These are phyloP conservation scores for Chlorencoelia australis DNA, from an alignment of 2,329 filamentous ascomycete genomes.

Conservation along the genomic window DNA sequence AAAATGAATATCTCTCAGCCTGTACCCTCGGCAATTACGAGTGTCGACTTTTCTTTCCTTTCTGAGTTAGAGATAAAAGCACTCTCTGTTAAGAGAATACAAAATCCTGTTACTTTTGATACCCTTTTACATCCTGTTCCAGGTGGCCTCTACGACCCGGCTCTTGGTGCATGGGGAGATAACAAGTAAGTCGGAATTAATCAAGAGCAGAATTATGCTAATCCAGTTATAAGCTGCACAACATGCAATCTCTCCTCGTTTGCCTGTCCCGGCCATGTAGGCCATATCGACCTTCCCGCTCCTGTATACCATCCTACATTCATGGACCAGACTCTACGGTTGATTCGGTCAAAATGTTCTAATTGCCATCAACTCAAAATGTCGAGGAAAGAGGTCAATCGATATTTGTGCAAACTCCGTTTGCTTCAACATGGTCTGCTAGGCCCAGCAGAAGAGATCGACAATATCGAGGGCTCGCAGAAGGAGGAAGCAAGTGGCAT, in stretches of 20 bases:
- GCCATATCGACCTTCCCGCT: slow-evolving; percentile 89
- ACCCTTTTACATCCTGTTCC: slow-evolving; percentile 80
- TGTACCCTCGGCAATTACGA: slow-evolving; percentile 70
- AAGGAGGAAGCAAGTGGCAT: slow-evolving; percentile 15
- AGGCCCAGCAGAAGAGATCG: slow-evolving; percentile 48
- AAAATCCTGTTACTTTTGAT: slow-evolving; percentile 91
- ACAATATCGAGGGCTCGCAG: slow-evolving; percentile 25
- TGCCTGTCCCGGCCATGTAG: slow-evolving; percentile 83
- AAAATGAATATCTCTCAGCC: slow-evolving; percentile 70
- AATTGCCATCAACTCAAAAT: slow-evolving; percentile 86
- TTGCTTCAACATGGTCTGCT: slow-evolving; percentile 78
- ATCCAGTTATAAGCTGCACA: slow-evolving; percentile 60
- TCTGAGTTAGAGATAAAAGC: slow-evolving; percentile 72
- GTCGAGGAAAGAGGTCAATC: slow-evolving; percentile 64
- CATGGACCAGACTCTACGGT: slow-evolving; percentile 78
- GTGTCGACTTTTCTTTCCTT: slow-evolving; percentile 84
- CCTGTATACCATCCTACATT: slow-evolving; percentile 96
- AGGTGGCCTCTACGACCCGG: slow-evolving; percentile 85
- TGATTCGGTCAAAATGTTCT: slow-evolving; percentile 78
- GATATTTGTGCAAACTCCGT: slow-evolving; percentile 73
- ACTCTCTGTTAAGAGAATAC: slow-evolving; percentile 88
- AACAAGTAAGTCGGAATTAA: slow-evolving; percentile 50
- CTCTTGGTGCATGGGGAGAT: slow-evolving; percentile 82
- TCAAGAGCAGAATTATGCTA: background rate
- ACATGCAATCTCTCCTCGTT: slow-evolving; percentile 81